Base-by-base conservation (phyloP, 306 rosid genomes). In the Quillaja saponaria region DNA sequence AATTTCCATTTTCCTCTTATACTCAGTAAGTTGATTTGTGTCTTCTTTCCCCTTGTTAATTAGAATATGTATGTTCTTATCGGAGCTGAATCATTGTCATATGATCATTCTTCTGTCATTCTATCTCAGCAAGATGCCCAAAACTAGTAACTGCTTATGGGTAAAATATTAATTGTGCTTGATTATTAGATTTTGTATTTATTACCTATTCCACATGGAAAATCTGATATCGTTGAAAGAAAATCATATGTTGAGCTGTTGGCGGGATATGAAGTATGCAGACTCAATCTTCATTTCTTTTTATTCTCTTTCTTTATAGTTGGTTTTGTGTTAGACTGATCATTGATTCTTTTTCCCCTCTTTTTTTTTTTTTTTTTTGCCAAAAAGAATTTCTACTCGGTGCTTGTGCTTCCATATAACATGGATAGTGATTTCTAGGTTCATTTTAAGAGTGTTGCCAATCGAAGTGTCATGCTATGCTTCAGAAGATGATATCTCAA, bases 381-480 rank as follows among this genome's bases (percentile, higher is more conserved):
- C 18, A 34, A 50, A 67, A 71, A 34, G 59, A 65, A 71, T 5
- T 21, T 19, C 57, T 16, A 59, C 34, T 13, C 19, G 55, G 31
- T 81, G 31, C 17, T 71, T 61, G 31, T 81, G 31, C 17, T 71
- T 61, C 40, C 19, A 20, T 57, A 15, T 68, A 13, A 69, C 34
- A n/a, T 47, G 16, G 10, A 35, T 46, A 21, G 16, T 66, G 62
- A 66, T 62, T 63, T 54, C 7, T 73, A 92, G 99, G 99, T 92
- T 88, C 75, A 78, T 92, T 76, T 73, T 92, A 69, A 81, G 99
- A 73, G 82, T 92, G 8, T 80, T 92, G 73, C 99, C 99, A 18
- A 66, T 92, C 39, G 96, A 92, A 80, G 84, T 83, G 49, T 56
- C 96, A 7, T 92, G 99, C 84, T 92, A 92, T 80, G 90, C 99